Evolutionary conservation across 192 early-diverging fungal species (phyloP).

Genomic region (Coemansia umbellata): DNA sequence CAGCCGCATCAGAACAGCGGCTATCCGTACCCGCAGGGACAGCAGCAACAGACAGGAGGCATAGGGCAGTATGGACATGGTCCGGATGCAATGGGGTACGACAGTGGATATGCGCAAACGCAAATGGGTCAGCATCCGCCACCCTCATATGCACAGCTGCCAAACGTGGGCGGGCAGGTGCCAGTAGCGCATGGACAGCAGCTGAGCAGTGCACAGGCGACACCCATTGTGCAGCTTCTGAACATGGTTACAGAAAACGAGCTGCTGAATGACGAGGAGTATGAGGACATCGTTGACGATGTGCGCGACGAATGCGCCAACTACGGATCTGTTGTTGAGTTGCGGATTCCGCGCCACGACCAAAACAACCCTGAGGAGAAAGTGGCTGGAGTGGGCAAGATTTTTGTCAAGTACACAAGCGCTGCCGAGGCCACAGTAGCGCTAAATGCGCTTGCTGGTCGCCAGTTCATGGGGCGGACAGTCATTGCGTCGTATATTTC

Average conservation of each 20-base stretch:
- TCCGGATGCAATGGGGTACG: no score
- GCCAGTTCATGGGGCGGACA: conserved; percentile 90
- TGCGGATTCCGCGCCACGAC: conserved; percentile 81
- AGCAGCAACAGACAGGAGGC: no score
- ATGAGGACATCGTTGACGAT: conserved; percentile 88
- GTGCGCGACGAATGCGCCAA: conserved; percentile 84
- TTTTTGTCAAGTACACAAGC: conserved; percentile 75
- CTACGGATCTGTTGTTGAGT: conserved; percentile 74
- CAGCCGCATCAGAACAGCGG: not conserved
- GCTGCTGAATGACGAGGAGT: conserved; percentile 80
- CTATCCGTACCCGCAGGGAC: conserved; percentile 32
- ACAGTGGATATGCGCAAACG: not conserved
- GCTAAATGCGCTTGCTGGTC: conserved; percentile 78
- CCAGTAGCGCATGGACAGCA: conserved; percentile 30
- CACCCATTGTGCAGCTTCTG: conserved; percentile 79
- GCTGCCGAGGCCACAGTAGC: conserved; percentile 63
- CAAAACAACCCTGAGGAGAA: conserved; percentile 32
- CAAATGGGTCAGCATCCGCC: conserved; percentile 37
- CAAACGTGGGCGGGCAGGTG: no score
- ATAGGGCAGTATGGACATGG: no score
- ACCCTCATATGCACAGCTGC: no score
- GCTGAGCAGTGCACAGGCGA: conserved; percentile 52
- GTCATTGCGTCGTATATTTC: conserved; percentile 83
- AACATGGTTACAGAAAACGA: conserved; percentile 94
- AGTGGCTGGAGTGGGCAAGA: conserved; percentile 82